Conservation (phyloP, 2,329 filamentous ascomycete species). For the Talaromyces sp. region DNA sequence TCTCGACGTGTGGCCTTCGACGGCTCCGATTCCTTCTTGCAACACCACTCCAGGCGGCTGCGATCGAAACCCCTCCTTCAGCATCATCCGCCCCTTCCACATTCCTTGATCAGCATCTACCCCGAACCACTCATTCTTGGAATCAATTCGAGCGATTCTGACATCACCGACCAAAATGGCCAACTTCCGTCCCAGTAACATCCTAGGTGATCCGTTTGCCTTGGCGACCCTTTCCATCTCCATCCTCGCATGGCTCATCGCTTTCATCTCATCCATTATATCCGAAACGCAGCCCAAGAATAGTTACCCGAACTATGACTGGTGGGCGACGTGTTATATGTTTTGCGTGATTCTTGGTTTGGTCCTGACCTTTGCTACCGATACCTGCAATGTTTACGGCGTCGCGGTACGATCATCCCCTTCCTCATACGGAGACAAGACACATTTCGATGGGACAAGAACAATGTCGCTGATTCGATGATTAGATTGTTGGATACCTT, state of each 20-base stretch:
- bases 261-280: constrained; percentile 84
- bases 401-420: constrained; percentile 65
- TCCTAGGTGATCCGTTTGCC: constrained; percentile 94
- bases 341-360: constrained; percentile 80
- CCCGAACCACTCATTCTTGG: constrained; percentile 4
- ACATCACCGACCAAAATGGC: constrained; percentile 40
- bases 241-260: constrained; percentile 88
- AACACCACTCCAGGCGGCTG: neutral
- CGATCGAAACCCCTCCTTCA: constrained; percentile 2
- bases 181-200: constrained; percentile 78
- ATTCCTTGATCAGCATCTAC: constrained; percentile 1
- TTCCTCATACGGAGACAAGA: too few species aligned
- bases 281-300: constrained; percentile 53
- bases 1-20: too few species aligned
- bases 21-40: too few species aligned
- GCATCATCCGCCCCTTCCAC: neutral
- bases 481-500: constrained; percentile 80
- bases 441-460: neutral
- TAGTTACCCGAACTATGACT: constrained; percentile 79
- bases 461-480: constrained; percentile 27
- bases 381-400: constrained; percentile 84
- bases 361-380: constrained; percentile 79
- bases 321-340: constrained; percentile 89
- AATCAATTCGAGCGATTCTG: constrained; percentile 7
- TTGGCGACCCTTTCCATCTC: constrained; percentile 91